Conservation (phyloP, 2,329 filamentous ascomycete species). For the Fusarium hostae region DNA sequence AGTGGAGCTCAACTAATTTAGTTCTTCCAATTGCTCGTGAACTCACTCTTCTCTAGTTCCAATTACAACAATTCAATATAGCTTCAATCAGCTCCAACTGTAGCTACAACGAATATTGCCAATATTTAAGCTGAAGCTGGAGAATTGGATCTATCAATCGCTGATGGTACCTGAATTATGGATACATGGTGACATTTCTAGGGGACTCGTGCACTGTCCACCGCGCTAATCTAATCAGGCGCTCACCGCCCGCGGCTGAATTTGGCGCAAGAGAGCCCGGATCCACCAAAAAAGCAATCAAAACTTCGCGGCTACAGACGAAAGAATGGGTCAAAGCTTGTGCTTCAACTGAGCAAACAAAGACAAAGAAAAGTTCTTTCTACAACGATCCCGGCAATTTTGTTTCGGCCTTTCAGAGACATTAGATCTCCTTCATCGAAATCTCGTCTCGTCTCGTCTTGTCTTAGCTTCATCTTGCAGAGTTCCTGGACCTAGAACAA, state of each 20-base stretch:
- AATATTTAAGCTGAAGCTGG: neutral
- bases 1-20: neutral
- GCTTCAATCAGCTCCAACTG: too few species aligned
- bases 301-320: slow-evolving; percentile 13
- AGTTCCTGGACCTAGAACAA: neutral
- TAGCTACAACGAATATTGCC: neutral
- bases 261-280: slow-evolving; percentile 25
- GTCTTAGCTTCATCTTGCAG: neutral
- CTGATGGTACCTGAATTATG: neutral
- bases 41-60: neutral
- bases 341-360: slow-evolving; percentile 27
- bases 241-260: slow-evolving; percentile 45
- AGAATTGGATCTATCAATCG: neutral
- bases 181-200: neutral
- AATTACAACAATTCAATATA: neutral
- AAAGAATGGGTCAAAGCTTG: slow-evolving; percentile 19
- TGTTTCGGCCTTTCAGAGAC: neutral
- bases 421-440: neutral
- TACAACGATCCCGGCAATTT: slow-evolving; percentile 2
- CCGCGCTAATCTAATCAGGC: slow-evolving; percentile 27
- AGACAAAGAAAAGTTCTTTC: slow-evolving; percentile 16
- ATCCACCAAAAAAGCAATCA: slow-evolving; percentile 40
- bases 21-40: neutral
- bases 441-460: neutral
- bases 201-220: slow-evolving; percentile 2